Base-by-base conservation (phyloP, 371 early-diverging fungal species). In the Catenaria anguillulae region DNA sequence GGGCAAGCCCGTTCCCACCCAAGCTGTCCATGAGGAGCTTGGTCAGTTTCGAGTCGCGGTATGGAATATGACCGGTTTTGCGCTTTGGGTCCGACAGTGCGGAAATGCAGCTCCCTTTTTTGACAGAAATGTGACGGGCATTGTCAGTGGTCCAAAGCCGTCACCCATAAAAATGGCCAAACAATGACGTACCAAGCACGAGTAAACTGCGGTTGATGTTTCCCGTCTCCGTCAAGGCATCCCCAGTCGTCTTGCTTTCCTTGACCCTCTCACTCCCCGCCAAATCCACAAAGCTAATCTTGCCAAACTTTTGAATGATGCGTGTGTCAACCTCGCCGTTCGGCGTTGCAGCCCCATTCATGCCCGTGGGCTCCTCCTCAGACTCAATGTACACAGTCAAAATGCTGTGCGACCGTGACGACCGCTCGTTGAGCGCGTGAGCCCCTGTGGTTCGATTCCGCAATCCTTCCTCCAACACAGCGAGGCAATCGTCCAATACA, bases 31-130 rank as follows among this genome's bases (percentile, higher is more conserved):
- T 67, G 33, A 81, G 65, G n/a, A 81, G 66, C 55, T 77, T 61
- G 0, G 81, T 81, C 23, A 81, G 66, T 60, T 81, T 79, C n/a
- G 68, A 65, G 56, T 76, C 74, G 62, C 81, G 66, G 64, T 63
- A 81, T 2, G 79, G 79, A 26, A 80, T 63, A 65, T 68, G 77
- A 15, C 56, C 60, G 10, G 19, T 37, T 62, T 70, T 64, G 35
- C 64, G 64, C 36, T 67, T 73, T 34, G 69, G 43, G 48, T 68
- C 68, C n/a, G 68, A 23, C 29, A 68, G 64, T 0, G 68, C 68
- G 2, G 68, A 64, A 21, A 68, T 68, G 46, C 69, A 68, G 64
- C 21, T 58, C n/a, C 56, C 56, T 56, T 40, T 17, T 10, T 40
- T 17, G 17, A 5, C 5, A 40, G 17, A 40, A 54, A 19, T 54